Percentiles rank a stretch among this genome's conserved stretches.
Conservation (phyloP, 345 rosid species). For the Kernera saxatilis region DNA sequence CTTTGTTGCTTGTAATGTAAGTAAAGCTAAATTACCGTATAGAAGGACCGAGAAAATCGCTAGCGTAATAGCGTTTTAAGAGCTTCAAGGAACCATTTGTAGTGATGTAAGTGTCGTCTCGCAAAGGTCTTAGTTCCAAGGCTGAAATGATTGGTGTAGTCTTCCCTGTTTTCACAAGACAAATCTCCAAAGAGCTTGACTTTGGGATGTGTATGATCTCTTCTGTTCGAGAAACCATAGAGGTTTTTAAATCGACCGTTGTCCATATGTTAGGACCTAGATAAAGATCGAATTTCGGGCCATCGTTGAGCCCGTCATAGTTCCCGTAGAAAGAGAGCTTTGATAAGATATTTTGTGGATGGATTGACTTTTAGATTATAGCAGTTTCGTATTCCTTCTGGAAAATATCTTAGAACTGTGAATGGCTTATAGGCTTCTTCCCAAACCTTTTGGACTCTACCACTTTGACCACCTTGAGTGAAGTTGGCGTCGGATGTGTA, state of each 20-base stretch:
- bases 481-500: conserved; percentile 32
- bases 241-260: conserved; percentile 7
- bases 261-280: conserved; percentile 41
- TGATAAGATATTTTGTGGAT: conserved; percentile 31
- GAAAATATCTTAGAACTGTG: conserved; percentile 32
- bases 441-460: not conserved
- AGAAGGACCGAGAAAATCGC: not conserved
- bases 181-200: conserved; percentile 31
- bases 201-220: conserved; percentile 38
- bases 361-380: conserved; percentile 18
- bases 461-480: conserved; percentile 31
- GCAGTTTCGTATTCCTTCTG: conserved; percentile 38
- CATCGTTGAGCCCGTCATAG: conserved; percentile 29
- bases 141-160: conserved; percentile 46
- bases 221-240: not conserved
- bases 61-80: conserved; percentile 2
- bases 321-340: conserved; percentile 43
- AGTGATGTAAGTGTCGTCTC: conserved; percentile 2
- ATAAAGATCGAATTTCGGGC: conserved; percentile 34
- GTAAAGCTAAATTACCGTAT: not conserved
- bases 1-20: not conserved
- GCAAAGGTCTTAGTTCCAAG: conserved; percentile 41
- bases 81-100: conserved; percentile 24
- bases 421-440: not conserved
- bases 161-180: conserved; percentile 40